Base-by-base conservation (phyloP, 345 rosid genomes). In the Durio zibethinus region DNA sequence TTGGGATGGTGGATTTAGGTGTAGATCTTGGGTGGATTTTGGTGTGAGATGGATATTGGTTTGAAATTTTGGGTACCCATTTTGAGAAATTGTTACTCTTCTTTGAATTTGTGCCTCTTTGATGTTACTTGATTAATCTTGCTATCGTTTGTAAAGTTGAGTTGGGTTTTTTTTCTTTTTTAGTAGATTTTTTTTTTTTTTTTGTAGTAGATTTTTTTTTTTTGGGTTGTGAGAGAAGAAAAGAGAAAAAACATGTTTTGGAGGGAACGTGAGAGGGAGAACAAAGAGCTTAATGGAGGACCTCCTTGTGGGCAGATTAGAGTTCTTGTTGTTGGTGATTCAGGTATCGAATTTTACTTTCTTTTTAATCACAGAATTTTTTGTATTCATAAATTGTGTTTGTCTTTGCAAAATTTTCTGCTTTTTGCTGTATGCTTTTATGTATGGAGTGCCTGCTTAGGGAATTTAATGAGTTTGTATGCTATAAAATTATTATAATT, bases 251-350 rank as follows among this genome's bases (percentile, higher is more conserved):
- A 64, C 14, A 95, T 89, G 98, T 96, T 97, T 83, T 91, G 98
- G 98, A 88, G 93, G 86, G 94, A 88, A 80, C 97, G 95, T 54
- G 97, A 91, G 82, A 91, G 92, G 88, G 99, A 94, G 18, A 84
- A 42, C 78, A 97, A 93, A 82, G 94, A 91, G 36, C 92, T 80
- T 53, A 89, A 87, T 64, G 90, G 91, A 29, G 91, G 89, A n/a
- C 91, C 92, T 10, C 92, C 91, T 48, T 91, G 92, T 76, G 99
- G 99, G 7, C 99, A 94, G 87, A 97, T 94, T 81, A 90, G 99
- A 80, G 99, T 94, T 74, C 92, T 97, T 65, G 92, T 97, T 16
- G 98, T 94, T 82, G 99, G 99, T 64, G 99, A 94, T 67, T 94
- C 99, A 80, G 99, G 99, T 92, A 82, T 5, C 38, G 54, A 48